Percentiles rank a stretch among this genome's conserved stretches.
These are phyloP conservation scores for Misopates orontium DNA, from an alignment of 257 asterid species.

Conservation along the genomic window DNA sequence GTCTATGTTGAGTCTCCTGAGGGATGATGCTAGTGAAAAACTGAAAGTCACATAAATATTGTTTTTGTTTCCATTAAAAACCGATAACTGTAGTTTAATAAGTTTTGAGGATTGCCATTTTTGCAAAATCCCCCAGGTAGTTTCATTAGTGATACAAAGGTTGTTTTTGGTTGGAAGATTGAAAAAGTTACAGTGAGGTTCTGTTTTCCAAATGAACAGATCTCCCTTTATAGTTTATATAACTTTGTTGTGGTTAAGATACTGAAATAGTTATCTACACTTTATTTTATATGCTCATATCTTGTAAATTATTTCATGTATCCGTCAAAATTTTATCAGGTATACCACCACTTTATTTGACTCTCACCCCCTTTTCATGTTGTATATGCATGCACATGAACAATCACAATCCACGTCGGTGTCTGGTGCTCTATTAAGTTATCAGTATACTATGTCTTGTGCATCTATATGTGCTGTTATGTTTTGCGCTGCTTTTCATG, in stretches of 20 bases:
- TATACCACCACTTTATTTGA: neutral
- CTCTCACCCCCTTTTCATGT: neutral
- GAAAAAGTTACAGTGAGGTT: neutral
- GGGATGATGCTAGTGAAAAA: neutral
- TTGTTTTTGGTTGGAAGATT: neutral
- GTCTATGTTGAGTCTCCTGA: conserved; percentile 2
- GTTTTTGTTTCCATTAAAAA: neutral
- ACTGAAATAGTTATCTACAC: neutral
- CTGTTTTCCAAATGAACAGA: neutral
- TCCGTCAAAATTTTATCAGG: neutral
- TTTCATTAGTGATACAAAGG: neutral
- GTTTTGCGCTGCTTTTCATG: neutral
- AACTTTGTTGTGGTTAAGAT: neutral
- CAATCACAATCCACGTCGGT: neutral
- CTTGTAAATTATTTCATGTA: conserved; percentile 7
- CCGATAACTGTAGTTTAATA: neutral
- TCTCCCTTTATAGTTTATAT: neutral
- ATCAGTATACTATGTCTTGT: neutral
- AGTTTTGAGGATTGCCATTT: neutral
- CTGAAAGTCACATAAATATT: neutral
- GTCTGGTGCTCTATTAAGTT: neutral
- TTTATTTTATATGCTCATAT: conserved; percentile 8
- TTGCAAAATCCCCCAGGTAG: neutral
- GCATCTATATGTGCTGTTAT: no score
- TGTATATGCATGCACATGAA: conserved; percentile 11